phyloP scores from a whole-genome alignment of 1,284 basidiomycete species.

The Neonothopanus nambi region DNA sequence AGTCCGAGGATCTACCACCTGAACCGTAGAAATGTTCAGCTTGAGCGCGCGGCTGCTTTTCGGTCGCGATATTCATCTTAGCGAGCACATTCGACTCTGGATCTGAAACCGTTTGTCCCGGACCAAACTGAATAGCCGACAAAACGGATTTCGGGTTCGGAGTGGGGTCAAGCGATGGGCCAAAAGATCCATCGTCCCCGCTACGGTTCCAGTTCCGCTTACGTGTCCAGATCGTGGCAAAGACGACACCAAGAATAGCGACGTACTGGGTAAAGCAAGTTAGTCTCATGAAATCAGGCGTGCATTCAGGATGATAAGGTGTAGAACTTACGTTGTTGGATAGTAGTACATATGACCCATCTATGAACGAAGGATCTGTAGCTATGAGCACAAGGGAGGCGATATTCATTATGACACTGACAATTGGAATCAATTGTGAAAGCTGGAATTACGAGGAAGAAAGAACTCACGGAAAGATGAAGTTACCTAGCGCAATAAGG shows the following conservation, averaged over 20 bases:
- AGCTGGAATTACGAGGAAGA: background rate
- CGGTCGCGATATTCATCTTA: no score
- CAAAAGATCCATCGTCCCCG: background rate
- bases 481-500: slow-evolving; percentile 3
- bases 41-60: no score
- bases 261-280: background rate
- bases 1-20: no score
- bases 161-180: background rate
- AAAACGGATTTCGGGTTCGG: background rate
- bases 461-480: slow-evolving; percentile 3
- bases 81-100: no score
- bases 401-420: slow-evolving; percentile 6
- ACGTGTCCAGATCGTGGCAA: slow-evolving; percentile 2
- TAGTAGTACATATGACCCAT: slow-evolving; percentile 3
- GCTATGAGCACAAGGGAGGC: background rate
- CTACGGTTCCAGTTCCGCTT: slow-evolving; percentile 1
- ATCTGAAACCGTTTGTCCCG: no score
- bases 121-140: background rate
- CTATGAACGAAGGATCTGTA: background rate
- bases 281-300: background rate
- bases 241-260: background rate
- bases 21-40: no score
- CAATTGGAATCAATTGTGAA: background rate
- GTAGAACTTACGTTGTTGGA: background rate
- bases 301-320: background rate